Conservation (phyloP, 345 rosid species). For the Brassica nigra region DNA sequence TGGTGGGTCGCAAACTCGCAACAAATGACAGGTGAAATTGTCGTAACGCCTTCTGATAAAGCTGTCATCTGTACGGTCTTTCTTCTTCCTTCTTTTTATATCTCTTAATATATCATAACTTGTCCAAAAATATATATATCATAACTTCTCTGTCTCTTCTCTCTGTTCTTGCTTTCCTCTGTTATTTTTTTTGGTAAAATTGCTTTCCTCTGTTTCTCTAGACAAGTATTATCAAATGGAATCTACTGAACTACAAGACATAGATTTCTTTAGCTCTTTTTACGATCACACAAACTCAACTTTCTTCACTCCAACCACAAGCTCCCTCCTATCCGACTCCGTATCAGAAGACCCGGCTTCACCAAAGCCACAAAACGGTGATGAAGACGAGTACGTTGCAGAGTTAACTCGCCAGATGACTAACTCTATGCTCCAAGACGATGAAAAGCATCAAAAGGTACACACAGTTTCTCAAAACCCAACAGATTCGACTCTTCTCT, state of each 20-base stretch:
- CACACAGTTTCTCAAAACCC: neutral
- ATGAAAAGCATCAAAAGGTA: slow-evolving; percentile 41
- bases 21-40: slow-evolving; percentile 43
- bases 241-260: slow-evolving; percentile 35
- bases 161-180: slow-evolving; percentile 18
- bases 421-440: slow-evolving; percentile 53
- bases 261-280: slow-evolving; percentile 31
- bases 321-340: slow-evolving; percentile 16
- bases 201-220: neutral
- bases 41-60: slow-evolving; percentile 36
- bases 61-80: slow-evolving; percentile 27
- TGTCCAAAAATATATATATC: neutral
- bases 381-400: slow-evolving; percentile 60
- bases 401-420: slow-evolving; percentile 89
- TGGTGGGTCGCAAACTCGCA: slow-evolving; percentile 34
- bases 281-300: slow-evolving; percentile 15
- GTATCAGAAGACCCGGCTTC: slow-evolving; percentile 8
- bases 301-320: slow-evolving; percentile 41
- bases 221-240: slow-evolving; percentile 35
- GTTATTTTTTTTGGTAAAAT: neutral
- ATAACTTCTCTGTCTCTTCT: neutral
- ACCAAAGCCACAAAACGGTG: slow-evolving; percentile 42
- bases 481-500: slow-evolving; percentile 23
- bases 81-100: slow-evolving; percentile 22
- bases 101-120: neutral